Base-by-base conservation (phyloP, 768 basidiomycete genomes). In the Fibroporia radiculosa region DNA sequence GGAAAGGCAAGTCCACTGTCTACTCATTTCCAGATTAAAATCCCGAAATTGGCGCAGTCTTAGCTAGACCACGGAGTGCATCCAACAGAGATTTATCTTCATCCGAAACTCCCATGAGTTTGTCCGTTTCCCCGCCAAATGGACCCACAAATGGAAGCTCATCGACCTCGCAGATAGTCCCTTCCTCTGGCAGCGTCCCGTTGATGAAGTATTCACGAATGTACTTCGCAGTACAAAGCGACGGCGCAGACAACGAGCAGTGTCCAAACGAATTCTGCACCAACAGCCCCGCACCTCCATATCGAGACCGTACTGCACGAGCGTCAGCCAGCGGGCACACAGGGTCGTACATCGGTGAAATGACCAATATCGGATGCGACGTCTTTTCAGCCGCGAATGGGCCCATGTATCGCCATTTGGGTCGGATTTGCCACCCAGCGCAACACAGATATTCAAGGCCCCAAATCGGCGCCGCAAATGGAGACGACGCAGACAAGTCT, bases 201-300 rank as follows among this genome's bases (percentile, higher is more conserved):
- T 54, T 25, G 20, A 34, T 40, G 33, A 48, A 44, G 31, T 51
- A 54, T 32, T 47, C 47, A 29, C 48, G 19, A 6, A 54, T 35
- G 26, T 54, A 42, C 48, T 44, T 50, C 22, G 47, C 53, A 0
- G 53, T 54, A 47, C 53, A 54, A n/a, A 54, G 13, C 26, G 49
- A 51, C 18, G 53, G 53, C 38, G 49, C 45, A 2, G 44, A 28
- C 19, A 47, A 27, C 40, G 49, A 49, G 39, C 53, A 54, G 23
- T 54, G 53, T 12, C 52, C 52, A 19, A 45, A 47, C 34, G 52
- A 53, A 40, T 53, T 40, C 44, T 53, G 52, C 23, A 53, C 49
- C 13, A 53, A 47, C 43, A 53, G 31, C 29, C 45, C 52, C 39
- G 52, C 37, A 25, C 52, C 48, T 3, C 34, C 28, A 25, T 36